Evolutionary conservation across 2,329 filamentous ascomycete species (phyloP).

Genomic region (Verticillium tricorpus): DNA sequence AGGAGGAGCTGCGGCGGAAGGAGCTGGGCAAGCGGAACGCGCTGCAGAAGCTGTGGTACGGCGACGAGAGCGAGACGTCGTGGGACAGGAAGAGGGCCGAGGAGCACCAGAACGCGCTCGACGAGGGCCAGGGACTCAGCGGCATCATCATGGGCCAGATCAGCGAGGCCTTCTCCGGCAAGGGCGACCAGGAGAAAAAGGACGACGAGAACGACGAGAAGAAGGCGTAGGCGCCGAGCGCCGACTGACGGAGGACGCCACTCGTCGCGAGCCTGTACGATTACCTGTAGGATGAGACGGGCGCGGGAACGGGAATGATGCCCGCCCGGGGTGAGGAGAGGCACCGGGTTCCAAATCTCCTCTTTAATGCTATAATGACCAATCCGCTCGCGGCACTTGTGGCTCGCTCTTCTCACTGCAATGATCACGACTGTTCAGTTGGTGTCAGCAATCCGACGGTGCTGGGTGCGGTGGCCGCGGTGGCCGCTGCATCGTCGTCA

Average conservation of each 20-base stretch:
- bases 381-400: background rate
- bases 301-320: background rate
- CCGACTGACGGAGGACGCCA: background rate
- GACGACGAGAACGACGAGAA: slow-evolving; percentile 23
- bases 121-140: slow-evolving; percentile 51
- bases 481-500: background rate
- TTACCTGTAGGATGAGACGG: slow-evolving; percentile 1
- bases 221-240: background rate
- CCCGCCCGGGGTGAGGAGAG: background rate
- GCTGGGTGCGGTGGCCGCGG: too few relatives aligned
- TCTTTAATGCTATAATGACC: background rate
- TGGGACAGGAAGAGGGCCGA: slow-evolving; percentile 49
- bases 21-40: slow-evolving; percentile 19
- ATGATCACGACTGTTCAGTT: too few relatives aligned
- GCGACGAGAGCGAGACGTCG: slow-evolving; percentile 43
- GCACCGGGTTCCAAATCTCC: background rate
- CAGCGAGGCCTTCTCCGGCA: slow-evolving; percentile 41
- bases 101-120: slow-evolving; percentile 47
- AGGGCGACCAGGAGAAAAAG: slow-evolving; percentile 18
- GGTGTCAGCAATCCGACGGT: too few relatives aligned
- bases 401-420: background rate
- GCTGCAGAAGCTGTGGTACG: slow-evolving; percentile 53
- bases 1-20: slow-evolving; percentile 19
- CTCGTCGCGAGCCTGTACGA: background rate
- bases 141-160: slow-evolving; percentile 54